Evolutionary conservation across 2,329 filamentous ascomycete species (phyloP).

Genomic region (Fusarium annulatum): DNA sequence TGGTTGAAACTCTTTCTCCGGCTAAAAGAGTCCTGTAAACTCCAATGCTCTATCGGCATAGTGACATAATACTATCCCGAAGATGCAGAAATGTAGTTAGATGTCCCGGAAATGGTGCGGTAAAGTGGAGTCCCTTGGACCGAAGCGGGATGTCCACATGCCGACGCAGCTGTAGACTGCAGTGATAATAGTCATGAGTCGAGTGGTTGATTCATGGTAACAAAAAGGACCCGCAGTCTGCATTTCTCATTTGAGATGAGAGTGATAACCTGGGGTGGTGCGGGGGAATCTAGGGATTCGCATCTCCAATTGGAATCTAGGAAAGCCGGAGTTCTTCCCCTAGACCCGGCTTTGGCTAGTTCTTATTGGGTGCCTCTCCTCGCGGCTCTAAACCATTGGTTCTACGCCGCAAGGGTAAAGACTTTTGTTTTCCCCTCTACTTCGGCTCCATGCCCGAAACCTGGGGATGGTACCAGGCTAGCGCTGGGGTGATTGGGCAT

Average conservation of each 20-base stretch:
- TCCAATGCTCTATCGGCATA: not conserved
- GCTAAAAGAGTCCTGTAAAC: not conserved
- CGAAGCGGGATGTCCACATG: not conserved
- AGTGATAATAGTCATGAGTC: not conserved
- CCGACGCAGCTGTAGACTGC: not conserved
- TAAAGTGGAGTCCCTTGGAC: not conserved
- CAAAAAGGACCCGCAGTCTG: accelerated
- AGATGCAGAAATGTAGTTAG: not conserved
- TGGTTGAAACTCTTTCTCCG: not conserved
- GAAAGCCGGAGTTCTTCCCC: accelerated
- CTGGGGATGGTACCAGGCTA: not conserved
- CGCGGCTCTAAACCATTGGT: not conserved
- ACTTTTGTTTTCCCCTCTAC: not conserved
- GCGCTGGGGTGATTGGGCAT: not conserved
- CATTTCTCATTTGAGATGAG: not conserved
- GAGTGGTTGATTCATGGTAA: not conserved
- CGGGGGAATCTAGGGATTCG: not conserved
- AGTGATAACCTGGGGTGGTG: not conserved
- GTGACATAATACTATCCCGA: not conserved
- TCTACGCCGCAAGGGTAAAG: not conserved
- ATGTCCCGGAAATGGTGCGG: not conserved
- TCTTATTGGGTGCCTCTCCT: not conserved
- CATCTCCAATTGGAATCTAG: accelerated
- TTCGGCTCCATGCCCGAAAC: not conserved
- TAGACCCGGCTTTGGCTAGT: not conserved